A percentile compares a stretch with the other conserved stretches of the same genome.
Evolutionary conservation across 225 moss, liverwort and hornwort genomes (phyloP).

Genomic region (Pleurozium schreberi): DNA sequence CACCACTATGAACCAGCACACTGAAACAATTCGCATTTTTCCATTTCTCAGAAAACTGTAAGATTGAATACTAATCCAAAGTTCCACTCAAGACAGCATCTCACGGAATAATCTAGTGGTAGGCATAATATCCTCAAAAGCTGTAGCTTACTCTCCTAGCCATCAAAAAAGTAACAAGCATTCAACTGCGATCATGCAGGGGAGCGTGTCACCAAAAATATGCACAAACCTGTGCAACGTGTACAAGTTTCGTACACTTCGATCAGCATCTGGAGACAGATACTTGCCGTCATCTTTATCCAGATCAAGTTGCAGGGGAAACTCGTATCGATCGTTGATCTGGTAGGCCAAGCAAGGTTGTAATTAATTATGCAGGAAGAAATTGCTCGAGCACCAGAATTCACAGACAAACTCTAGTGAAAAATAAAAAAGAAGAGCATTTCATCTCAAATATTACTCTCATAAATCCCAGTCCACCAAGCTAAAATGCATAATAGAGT

Average conservation of each 20-base stretch:
- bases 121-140: background rate
- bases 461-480: background rate
- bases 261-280: slow-evolving; percentile 88
- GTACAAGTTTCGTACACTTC: slow-evolving; percentile 89
- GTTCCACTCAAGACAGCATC: background rate
- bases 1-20: slow-evolving; percentile 94
- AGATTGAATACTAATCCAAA: background rate
- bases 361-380: background rate
- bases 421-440: background rate
- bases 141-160: background rate
- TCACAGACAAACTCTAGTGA: background rate
- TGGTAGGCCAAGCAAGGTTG: slow-evolving; percentile 12
- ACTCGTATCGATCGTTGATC: slow-evolving; percentile 98
- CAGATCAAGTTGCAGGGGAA: slow-evolving; percentile 89
- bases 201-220: background rate
- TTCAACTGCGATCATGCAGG: background rate
- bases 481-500: background rate
- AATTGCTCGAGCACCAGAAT: background rate
- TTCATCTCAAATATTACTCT: background rate
- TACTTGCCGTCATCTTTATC: slow-evolving; percentile 92
- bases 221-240: slow-evolving; percentile 71
- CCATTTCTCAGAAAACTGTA: background rate
- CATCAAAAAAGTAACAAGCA: background rate
- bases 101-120: background rate
- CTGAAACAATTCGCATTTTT: slow-evolving; percentile 16